These are phyloP conservation scores for Pythium plurisporium DNA, from an alignment of 352 stramenopile genomes.

Conservation along the genomic window DNA sequence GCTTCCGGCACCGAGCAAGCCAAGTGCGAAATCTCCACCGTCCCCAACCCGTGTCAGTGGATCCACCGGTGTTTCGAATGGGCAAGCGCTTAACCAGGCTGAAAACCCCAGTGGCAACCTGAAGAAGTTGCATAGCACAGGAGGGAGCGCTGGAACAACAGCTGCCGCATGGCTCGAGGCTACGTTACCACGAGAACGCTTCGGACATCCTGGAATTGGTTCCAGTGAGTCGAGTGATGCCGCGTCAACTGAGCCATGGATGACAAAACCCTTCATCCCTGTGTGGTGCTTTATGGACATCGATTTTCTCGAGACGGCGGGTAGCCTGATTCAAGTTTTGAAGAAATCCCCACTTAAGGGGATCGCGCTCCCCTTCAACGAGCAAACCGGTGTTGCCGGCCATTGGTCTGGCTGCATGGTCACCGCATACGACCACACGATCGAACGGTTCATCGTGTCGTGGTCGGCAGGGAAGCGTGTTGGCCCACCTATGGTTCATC, in stretches of 20 bases:
- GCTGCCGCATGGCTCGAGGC: conserved; percentile 47
- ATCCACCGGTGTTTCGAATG: neutral
- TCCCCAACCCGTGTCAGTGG: conserved; percentile 6
- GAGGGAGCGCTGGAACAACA: conserved; percentile 11
- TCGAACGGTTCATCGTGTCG: conserved; percentile 60
- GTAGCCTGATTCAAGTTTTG: conserved; percentile 2
- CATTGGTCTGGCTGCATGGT: conserved; percentile 79
- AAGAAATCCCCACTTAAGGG: conserved; percentile 39
- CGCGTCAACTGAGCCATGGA: conserved; percentile 17
- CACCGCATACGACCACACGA: conserved; percentile 47
- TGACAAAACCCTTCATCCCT: conserved; percentile 50
- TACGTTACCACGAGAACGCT: conserved; percentile 33
- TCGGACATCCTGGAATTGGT: conserved; percentile 40
- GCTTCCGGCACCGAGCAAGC: neutral
- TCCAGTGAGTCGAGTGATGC: neutral
- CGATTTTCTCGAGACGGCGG: conserved; percentile 19
- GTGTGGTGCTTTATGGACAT: conserved; percentile 74
- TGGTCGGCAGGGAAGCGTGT: conserved; percentile 75
- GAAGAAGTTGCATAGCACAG: conserved; percentile 16
- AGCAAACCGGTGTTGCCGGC: conserved; percentile 40
- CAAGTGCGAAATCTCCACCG: conserved; percentile 15
- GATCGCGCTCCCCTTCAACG: conserved; percentile 58
- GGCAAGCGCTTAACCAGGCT: neutral
- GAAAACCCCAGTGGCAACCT: conserved; percentile 3
- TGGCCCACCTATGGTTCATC: conserved; percentile 56